Evolutionary conservation across 2,329 filamentous ascomycete genomes (phyloP), one percentile per base, ranked within the genome.

Genomic region (Westerdykella sp.): DNA sequence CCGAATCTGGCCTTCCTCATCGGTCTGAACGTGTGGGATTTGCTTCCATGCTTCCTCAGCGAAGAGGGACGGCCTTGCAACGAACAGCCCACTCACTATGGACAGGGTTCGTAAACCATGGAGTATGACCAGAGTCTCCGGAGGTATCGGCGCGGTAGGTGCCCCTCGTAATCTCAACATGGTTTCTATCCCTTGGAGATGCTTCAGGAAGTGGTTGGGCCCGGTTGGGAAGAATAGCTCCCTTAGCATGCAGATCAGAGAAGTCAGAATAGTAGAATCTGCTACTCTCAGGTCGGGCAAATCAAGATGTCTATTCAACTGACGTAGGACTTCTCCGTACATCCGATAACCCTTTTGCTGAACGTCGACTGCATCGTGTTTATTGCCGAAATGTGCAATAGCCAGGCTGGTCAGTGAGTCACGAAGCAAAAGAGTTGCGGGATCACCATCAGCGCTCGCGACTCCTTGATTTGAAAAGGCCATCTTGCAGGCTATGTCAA

Each of bases 171-270:
- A 23, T 16, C 46, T 44, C 34, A 59, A 49, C 11, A 63, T 56
- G 3, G 52, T 51, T 34, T 63, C 59, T n/a, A 63, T 45, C 9
- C 59, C 59, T 22, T 49, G 46, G 15, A 56, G 47, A 37, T 63
- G 59, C 37, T 56, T 57, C 25, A 60, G 44, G 28, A 60, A 62
- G 23, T 60, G 54, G 34, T 51, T 49, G 1, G 52, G 49, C 2
- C 57, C 59, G 11, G 53, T 59, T 0, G 59, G 59, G 18, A 59
- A 38, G 34, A 60, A 62, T 2, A 60, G 53, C 37, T 63, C 59
- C 1, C 57, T 46, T 18, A 62, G 51, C 48, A 55, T 57, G 39
- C 57, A 60, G 2, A 54, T 56, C 5, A 59, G 34, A 2, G 51
- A 49, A 0, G 58, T 55, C 12, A 62, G 45, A 4, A 62, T 48